Evolutionary conservation across 257 asterid genomes (phyloP), one percentile per base, ranked within the genome.

Genomic region (Nicotiana noctiflora): DNA sequence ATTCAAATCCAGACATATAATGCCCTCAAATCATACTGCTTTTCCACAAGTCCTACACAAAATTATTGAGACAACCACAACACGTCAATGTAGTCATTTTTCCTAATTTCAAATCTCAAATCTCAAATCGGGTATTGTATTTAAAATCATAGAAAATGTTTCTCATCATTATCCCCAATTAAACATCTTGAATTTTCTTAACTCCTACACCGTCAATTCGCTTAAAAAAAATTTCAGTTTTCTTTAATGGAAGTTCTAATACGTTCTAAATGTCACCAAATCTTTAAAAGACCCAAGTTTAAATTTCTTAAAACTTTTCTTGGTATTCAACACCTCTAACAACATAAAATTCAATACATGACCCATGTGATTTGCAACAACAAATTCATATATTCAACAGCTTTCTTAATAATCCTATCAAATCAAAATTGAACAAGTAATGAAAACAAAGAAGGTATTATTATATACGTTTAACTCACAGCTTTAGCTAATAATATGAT

Each of bases 1-100:
- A 57, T 81, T 83, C 53, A 79, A 86, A 81, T 32, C 51, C 8
- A 27, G 61, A 83, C 88, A 81, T n/a, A 49, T 76, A 13, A 76
- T 76, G 14, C 37, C 40, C 8, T 31, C 4, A 52, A 29, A 86
- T 83, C 74, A 83, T 84, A 79, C 67, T 84, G 86, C 68, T 82
- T 75, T 32, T 61, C 76, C 68, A 83, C 79, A 60, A 78, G 63
- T 72, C 74, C 9, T 51, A 70, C 44, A 51, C 81, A 53, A 3
- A 34, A 53, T 53, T 52, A 82, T 82, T 77, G 19, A 32, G 37
- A 9, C 79, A 77, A 40, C 79, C 25, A 9, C 79, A 77, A 40
- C 79, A 32, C 4, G 6, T 51, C 25, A 0, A 53, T 3, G 49
- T 66, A 32, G 27, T 18, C 29, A 18, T 66, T 18, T 32, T 66